phyloP scores from a whole-genome alignment of 2,329 filamentous ascomycete genomes.

The Scedosporium minutisporum region DNA sequence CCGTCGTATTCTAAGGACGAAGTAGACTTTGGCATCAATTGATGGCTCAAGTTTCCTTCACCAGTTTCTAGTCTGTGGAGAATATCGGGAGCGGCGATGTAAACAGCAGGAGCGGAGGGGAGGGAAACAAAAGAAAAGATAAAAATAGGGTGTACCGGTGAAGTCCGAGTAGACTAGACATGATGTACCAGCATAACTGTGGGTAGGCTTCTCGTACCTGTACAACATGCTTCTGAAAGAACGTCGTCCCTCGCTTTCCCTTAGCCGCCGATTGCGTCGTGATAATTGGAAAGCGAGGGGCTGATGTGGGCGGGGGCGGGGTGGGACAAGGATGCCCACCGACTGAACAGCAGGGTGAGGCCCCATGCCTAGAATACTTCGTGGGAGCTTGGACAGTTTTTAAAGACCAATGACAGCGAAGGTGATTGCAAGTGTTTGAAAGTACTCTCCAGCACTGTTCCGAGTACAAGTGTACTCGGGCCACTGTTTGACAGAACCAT shows the following conservation, averaged over 20 bases:
- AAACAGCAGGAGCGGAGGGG: not conserved
- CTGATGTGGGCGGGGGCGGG: not conserved
- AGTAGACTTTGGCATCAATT: too few species aligned
- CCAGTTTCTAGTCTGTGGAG: too few species aligned
- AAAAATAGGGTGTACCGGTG: not conserved
- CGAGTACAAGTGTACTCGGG: too few species aligned
- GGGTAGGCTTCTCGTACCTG: not conserved
- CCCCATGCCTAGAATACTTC: not conserved
- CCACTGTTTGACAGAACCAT: too few species aligned
- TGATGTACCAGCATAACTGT: not conserved
- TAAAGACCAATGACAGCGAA: not conserved
- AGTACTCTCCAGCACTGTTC: too few species aligned
- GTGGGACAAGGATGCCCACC: not conserved
- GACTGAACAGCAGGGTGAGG: not conserved
- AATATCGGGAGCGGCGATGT: not conserved
- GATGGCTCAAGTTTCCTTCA: too few species aligned
- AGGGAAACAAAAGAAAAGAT: not conserved
- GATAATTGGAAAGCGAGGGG: constrained; percentile 1
- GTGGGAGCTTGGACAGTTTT: not conserved
- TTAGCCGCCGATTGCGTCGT: constrained; percentile 1
- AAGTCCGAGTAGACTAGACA: not conserved
- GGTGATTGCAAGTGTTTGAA: not conserved
- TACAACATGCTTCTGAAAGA: not conserved
- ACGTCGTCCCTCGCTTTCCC: not conserved
- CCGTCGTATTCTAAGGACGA: too few species aligned